Evolutionary conservation across 306 rosid species (phyloP), one percentile per base, ranked within the genome.

Genomic region (Dalbergia cultrata): DNA sequence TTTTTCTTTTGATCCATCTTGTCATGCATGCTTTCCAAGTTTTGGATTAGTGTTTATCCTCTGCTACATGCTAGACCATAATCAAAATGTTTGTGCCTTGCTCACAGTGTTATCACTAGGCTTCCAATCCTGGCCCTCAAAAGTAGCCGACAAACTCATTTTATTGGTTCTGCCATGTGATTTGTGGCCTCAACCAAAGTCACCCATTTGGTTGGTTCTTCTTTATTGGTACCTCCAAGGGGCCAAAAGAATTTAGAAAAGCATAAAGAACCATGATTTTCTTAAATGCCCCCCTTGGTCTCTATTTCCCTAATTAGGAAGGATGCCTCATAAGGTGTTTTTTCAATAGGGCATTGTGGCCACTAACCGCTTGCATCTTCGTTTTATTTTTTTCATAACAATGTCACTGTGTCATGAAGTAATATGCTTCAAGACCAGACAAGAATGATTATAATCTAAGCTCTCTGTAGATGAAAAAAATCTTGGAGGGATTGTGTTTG

Each of bases 61-160:
- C 86, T 80, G 90, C 91, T 83, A 89, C 91, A 85, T 89, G 82
- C 84, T 83, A 85, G 91, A 86, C 89, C 92, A 87, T 86, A 88
- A 90, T 90, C 93, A 88, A 90, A 92, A 77, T 87, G 89, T 89
- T 83, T 84, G 84, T 81, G 86, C 85, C 77, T 70, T 69, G 87
- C 87, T 86, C 93, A 77, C 92, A 58, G 62, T 26, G 82, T 81
- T 83, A 84, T 85, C 84, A 67, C 90, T 77, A 79, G 63, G 53
- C 92, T 75, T 71, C 89, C 89, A 90, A 93, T 88, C 92, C 89
- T 71, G 67, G 88, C 90, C 89, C 68, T 68, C 60, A 78, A 89
- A 93, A 90, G 97, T 90, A 88, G 92, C 94, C 94, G 97, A 95
- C 98, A 93, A 89, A 89, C 96, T 91, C 93, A 89, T 93, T 91